Evolutionary conservation across 2,329 filamentous ascomycete genomes (phyloP).

Genomic region (Penicillium hordei): DNA sequence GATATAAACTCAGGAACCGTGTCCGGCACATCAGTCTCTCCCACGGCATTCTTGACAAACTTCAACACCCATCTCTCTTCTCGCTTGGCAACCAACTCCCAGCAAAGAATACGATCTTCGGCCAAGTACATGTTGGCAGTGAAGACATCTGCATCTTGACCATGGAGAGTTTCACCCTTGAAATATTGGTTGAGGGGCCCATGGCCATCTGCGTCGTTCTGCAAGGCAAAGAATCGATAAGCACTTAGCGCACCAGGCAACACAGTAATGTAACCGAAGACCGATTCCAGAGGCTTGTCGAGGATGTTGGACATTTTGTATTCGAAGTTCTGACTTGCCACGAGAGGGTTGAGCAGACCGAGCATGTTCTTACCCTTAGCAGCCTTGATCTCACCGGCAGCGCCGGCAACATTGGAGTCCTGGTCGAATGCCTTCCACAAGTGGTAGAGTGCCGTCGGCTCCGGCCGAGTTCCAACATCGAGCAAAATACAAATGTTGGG

Average conservation of each 20-base stretch:
- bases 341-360: conserved; percentile 86
- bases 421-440: conserved; percentile 98
- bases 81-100: conserved; percentile 93
- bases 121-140: conserved; percentile 99
- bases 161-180: conserved; percentile 96
- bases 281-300: conserved; percentile 93
- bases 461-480: conserved; percentile 92
- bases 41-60: conserved; percentile 94
- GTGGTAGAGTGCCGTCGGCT: conserved; percentile 88
- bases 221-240: conserved; percentile 91
- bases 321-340: conserved; percentile 97
- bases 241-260: conserved; percentile 91
- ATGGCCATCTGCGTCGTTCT: conserved; percentile 94
- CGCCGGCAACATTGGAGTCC: conserved; percentile 94
- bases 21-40: conserved; percentile 97
- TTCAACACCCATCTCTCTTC: conserved; percentile 96
- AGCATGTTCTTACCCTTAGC: conserved; percentile 84
- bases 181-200: conserved; percentile 97
- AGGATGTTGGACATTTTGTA: conserved; percentile 99
- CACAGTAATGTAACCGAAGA: conserved; percentile 98
- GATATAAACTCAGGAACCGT: conserved; percentile 95
- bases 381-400: conserved; percentile 95
- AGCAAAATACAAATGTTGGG: conserved; percentile 96
- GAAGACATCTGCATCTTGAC: conserved; percentile 93
- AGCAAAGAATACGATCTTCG: conserved; percentile 97